Percentiles rank a stretch among this genome's conserved stretches.
These are phyloP conservation scores for Fusarium pseudograminearum DNA, from an alignment of 2,329 filamentous ascomycete species.

Conservation along the genomic window DNA sequence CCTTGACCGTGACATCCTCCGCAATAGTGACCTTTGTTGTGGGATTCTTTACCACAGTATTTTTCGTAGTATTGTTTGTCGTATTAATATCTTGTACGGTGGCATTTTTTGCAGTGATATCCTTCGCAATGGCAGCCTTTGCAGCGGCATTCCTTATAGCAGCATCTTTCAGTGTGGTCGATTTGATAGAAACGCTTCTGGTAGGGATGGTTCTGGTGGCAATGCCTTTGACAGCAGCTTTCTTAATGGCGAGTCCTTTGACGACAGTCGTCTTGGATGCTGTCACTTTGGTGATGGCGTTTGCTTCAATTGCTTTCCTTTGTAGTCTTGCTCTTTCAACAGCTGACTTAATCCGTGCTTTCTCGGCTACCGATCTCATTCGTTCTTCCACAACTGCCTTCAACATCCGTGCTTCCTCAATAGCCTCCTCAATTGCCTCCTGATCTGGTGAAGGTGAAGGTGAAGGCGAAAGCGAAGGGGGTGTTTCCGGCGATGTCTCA, in stretches of 20 bases:
- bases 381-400: not conserved
- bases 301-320: conserved; percentile 1
- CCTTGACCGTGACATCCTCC: not conserved
- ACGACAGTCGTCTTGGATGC: not conserved
- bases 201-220: not conserved
- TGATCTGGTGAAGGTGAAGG: not conserved
- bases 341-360: not conserved
- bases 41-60: not conserved
- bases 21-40: not conserved
- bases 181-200: not conserved
- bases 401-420: conserved; percentile 3
- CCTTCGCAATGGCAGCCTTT: not conserved
- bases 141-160: not conserved
- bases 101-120: not conserved
- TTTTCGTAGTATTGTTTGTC: not conserved
- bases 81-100: too few species aligned
- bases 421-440: not conserved
- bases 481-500: not conserved
- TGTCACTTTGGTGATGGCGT: not conserved
- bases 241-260: not conserved
- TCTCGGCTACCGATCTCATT: not conserved
- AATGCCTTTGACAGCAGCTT: not conserved
- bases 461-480: not conserved
- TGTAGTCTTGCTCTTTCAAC: conserved; percentile 4
- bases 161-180: not conserved